A percentile compares a stretch with the other conserved stretches of the same genome.
phyloP scores from a whole-genome alignment of 2,329 filamentous ascomycete genomes.

The Seiridium unicorne region DNA sequence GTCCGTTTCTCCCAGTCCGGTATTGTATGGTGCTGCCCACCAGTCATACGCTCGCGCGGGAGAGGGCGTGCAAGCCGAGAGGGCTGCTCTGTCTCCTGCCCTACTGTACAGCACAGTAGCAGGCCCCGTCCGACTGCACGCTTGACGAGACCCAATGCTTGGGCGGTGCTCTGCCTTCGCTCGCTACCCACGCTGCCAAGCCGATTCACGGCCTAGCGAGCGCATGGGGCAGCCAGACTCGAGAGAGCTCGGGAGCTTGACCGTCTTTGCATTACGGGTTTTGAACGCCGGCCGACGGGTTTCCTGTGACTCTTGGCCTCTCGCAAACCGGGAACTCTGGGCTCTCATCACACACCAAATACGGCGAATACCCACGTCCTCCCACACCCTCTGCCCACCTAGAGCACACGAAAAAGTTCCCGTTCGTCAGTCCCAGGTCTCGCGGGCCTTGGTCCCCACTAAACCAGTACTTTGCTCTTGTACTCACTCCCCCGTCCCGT shows the following conservation, averaged over 20 bases:
- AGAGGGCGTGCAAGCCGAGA: constrained; percentile 6
- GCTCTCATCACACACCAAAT: neutral
- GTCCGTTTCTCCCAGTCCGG: neutral
- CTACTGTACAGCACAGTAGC: neutral
- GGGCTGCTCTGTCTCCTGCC: constrained; percentile 4
- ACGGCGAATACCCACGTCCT: constrained; percentile 2
- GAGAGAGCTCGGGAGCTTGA: too few species aligned
- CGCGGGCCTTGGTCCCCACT: constrained; percentile 5
- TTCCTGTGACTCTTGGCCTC: neutral
- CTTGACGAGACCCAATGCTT: constrained; percentile 3
- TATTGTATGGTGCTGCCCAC: neutral
- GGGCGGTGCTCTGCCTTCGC: neutral
- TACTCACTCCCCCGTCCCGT: constrained; percentile 7
- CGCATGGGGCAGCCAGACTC: too few species aligned
- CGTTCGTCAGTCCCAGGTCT: constrained; percentile 8
- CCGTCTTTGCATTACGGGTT: neutral
- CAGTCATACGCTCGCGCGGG: constrained; percentile 6
- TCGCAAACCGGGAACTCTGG: neutral
- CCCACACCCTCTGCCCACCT: constrained; percentile 9
- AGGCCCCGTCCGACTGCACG: constrained; percentile 3
- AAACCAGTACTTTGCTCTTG: constrained; percentile 1
- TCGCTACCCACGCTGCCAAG: neutral
- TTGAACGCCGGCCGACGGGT: neutral
- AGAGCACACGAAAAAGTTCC: constrained; percentile 1
- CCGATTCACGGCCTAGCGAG: neutral